Evolutionary conservation across 768 basidiomycete genomes (phyloP), one percentile per base, ranked within the genome.

Genomic region (Termitomyces sp.): DNA sequence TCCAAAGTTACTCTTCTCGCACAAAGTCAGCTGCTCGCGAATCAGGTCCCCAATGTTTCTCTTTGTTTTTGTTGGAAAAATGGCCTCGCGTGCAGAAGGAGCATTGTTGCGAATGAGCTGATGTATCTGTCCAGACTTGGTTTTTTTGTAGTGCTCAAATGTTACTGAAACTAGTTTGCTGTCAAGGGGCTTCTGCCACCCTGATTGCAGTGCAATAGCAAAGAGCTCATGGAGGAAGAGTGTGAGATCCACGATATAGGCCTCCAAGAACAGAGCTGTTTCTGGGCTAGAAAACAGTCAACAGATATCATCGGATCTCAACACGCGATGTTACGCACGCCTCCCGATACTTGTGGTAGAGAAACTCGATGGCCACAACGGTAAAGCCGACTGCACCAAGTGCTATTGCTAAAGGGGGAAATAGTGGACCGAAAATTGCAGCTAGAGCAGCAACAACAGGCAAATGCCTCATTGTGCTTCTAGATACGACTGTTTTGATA

Each of bases 211-310:
- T 36, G 43, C 56, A 25, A 43, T 25, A 14, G 46, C 43, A 25
- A 56, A 56, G 17, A 57, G 57, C 6, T 57, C 57, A n/a, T 49
- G 40, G 48, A 59, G 57, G 36, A 59, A 38, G 11, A 59, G 49
- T n/a, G 49, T 50, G 37, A 59, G 57, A 42, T 59, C 29, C 1
- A 50, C 38, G 5, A 59, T 59, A n/a, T 59, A 59, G 15, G 57
- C 57, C 38, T 50, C 57, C 2, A 59, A 29, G 20, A 48, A 59
- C 5, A 59, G 15, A 49, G 57, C 57, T 42, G 57, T 57, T 25
- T 49, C 57, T 2, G 57, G 57, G 12, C 47, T 49, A 34, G 31
- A 11, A 42, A 25, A 51, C 20, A 20, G 48, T 37, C 38, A 51
- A 31, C 2, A 50, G 4, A 34, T 40, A 20, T 20, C 25, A 20